These are phyloP conservation scores for Malbranchea zuffiana DNA, from an alignment of 2,329 filamentous ascomycete species.

Conservation along the genomic window DNA sequence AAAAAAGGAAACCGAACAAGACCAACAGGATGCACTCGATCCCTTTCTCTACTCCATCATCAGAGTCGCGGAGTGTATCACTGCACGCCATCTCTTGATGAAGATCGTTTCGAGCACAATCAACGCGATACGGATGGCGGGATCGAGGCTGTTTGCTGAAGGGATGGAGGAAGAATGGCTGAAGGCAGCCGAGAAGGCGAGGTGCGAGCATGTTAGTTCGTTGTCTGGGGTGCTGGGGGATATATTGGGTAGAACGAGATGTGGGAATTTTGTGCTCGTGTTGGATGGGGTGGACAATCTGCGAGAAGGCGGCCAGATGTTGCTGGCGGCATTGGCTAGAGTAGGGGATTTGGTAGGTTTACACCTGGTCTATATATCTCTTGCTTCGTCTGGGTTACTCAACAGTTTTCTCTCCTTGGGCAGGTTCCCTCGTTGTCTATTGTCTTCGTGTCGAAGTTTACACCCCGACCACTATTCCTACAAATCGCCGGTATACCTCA, in stretches of 20 bases:
- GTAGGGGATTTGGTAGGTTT: constrained; percentile 61
- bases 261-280: constrained; percentile 62
- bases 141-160: neutral
- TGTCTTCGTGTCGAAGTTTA: constrained; percentile 62
- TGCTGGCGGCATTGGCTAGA: constrained; percentile 70
- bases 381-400: no score
- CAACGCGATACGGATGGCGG: constrained; percentile 21
- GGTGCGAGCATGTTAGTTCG: constrained; percentile 72
- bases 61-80: constrained; percentile 37
- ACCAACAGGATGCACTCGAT: neutral
- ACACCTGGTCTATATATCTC: neutral
- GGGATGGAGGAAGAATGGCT: constrained; percentile 22
- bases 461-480: constrained; percentile 56
- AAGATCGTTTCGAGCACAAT: constrained; percentile 36
- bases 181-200: constrained; percentile 42
- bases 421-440: constrained; percentile 70
- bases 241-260: constrained; percentile 24
- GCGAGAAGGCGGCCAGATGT: constrained; percentile 64
- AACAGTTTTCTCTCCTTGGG: constrained; percentile 6
- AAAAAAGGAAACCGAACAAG: constrained; percentile 3
- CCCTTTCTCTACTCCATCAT: constrained; percentile 30
- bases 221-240: constrained; percentile 58
- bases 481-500: constrained; percentile 61
- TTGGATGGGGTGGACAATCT: constrained; percentile 81
- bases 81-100: constrained; percentile 35